Evolutionary conservation across 2,329 filamentous ascomycete genomes (phyloP), one percentile per base, ranked within the genome.

Genomic region (Emmonsiellopsis sp.): DNA sequence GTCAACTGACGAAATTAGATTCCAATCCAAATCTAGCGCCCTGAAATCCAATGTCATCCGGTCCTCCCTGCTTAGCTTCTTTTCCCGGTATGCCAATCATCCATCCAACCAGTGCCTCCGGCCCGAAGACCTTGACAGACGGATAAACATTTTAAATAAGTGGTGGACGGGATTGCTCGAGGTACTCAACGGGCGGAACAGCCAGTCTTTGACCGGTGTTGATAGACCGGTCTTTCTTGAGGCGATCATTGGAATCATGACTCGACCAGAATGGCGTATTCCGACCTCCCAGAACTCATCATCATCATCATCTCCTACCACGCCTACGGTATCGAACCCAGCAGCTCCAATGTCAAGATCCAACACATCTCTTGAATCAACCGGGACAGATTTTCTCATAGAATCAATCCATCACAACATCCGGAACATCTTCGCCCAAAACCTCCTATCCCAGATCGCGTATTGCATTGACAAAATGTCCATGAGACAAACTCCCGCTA

Each of bases 401-500:
- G 77, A 85, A 64, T 93, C 89, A 4, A 86, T 91, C 9, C 84
- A 90, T 64, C 89, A 95, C 70, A 95, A 94, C 63, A 84, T 95
- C 26, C 83, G 87, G 55, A 92, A 89, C 63, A 91, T 90, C 70
- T 95, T 94, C 67, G 80, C 86, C 35, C 80, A 87, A 59, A 95
- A 93, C 60, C 73, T 96, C 34, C 78, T 89, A 42, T 83, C 85
- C 40, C 91, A 95, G 64, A 87, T 95, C 82, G 78, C 81, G 1
- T 86, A 93, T 58, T 86, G 90, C n/a, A 85, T 95, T 6, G 88
- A 93, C 52, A 92, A 89, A 65, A 86, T 95, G 83, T 90, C 88
- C 13, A 75, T 88, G 62, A 82, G 88, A 48, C 86, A 89, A 63
- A 82, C 83, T 8, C 80, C 82, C 40, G 81, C 82, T 41, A 86